These are phyloP conservation scores for Cruciata laevipes DNA, from an alignment of 257 asterid species.

Conservation along the genomic window DNA sequence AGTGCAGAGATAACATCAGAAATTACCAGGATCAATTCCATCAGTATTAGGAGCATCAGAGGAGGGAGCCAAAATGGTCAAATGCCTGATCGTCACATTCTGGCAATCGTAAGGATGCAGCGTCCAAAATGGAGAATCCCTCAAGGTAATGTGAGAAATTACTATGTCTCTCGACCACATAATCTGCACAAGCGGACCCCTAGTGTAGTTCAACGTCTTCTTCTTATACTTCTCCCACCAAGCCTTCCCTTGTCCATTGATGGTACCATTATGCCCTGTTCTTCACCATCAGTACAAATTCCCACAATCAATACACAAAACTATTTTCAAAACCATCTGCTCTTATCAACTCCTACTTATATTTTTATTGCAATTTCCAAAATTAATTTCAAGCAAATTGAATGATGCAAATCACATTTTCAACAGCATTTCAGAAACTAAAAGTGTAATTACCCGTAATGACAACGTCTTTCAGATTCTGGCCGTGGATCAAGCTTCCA, in stretches of 20 bases:
- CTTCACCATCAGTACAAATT: slow-evolving; percentile 15
- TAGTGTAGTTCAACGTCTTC: slow-evolving; percentile 57
- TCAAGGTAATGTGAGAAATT: slow-evolving; percentile 68
- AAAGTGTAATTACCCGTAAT: slow-evolving; percentile 55
- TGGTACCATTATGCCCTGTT: slow-evolving; percentile 87
- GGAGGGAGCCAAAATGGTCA: slow-evolving; percentile 83
- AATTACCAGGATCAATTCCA: slow-evolving; percentile 91
- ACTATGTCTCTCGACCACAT: slow-evolving; percentile 89
- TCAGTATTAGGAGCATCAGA: slow-evolving; percentile 89
- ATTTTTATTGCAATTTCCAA: neutral
- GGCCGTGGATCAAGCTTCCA: slow-evolving; percentile 95
- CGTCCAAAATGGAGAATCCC: slow-evolving; percentile 91
- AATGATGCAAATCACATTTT: neutral
- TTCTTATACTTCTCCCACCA: slow-evolving; percentile 82
- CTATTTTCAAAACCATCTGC: neutral
- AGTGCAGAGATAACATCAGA: neutral
- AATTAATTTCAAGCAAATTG: too few relatives aligned
- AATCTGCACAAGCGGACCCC: slow-evolving; percentile 93
- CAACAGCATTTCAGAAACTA: neutral
- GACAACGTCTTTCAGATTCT: slow-evolving; percentile 72
- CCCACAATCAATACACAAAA: slow-evolving; percentile 18
- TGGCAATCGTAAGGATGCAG: slow-evolving; percentile 90
- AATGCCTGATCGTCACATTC: slow-evolving; percentile 62
- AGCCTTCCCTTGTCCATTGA: slow-evolving; percentile 76
- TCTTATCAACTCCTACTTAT: neutral